Evolutionary conservation across 192 early-diverging fungal genomes (phyloP).

Genomic region (Diversispora eburnea): DNA sequence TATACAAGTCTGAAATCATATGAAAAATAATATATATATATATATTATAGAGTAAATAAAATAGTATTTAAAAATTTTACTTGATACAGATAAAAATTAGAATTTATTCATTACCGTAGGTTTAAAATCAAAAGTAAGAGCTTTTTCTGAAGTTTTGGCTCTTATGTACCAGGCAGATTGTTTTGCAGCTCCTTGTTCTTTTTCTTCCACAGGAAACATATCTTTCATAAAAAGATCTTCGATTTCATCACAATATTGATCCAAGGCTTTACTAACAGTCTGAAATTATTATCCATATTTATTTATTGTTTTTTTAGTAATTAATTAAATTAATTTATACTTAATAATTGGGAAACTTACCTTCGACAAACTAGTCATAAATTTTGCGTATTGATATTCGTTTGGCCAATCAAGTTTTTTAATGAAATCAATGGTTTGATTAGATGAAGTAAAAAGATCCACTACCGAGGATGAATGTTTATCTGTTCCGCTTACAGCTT

Average conservation of each 20-base stretch:
- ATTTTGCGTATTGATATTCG: slow-evolving; percentile 53
- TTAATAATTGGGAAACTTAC: slow-evolving; percentile 36
- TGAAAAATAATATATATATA: not conserved
- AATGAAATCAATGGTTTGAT: slow-evolving; percentile 67
- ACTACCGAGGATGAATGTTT: slow-evolving; percentile 72
- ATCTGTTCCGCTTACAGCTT: slow-evolving; percentile 47
- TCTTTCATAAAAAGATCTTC: slow-evolving; percentile 45
- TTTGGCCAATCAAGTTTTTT: slow-evolving; percentile 65
- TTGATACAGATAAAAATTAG: not conserved
- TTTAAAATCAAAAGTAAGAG: slow-evolving; percentile 46
- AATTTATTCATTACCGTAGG: slow-evolving; percentile 39
- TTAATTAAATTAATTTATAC: not conserved
- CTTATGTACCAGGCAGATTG: slow-evolving; percentile 40
- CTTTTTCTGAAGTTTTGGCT: slow-evolving; percentile 38
- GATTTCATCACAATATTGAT: slow-evolving; percentile 55
- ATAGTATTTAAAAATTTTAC: not conserved
- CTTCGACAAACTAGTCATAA: slow-evolving; percentile 65
- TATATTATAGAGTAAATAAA: not conserved
- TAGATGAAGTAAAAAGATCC: slow-evolving; percentile 78
- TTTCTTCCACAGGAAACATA: slow-evolving; percentile 38
- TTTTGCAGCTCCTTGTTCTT: slow-evolving; percentile 32
- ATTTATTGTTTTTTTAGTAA: not conserved
- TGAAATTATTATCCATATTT: slow-evolving; percentile 17
- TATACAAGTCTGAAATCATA: slow-evolving; percentile 46
- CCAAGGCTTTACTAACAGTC: slow-evolving; percentile 58